Percentiles rank a stretch among this genome's conserved stretches.
Evolutionary conservation across 768 basidiomycete species (phyloP).

Genomic region (Suillus sp.): DNA sequence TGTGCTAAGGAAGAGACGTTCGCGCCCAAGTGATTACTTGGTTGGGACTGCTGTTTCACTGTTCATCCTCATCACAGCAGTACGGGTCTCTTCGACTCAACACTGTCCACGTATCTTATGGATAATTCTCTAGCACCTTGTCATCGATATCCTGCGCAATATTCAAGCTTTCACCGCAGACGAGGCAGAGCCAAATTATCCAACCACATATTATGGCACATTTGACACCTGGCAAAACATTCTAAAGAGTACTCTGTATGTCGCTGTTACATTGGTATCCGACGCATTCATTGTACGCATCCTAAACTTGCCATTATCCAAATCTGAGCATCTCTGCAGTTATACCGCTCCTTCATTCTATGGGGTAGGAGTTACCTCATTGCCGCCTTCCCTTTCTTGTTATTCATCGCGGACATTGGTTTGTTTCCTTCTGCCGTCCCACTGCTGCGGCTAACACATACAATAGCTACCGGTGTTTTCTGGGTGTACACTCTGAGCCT

Average conservation of each 20-base stretch:
- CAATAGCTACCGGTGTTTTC: constrained; percentile 23
- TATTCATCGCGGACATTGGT: constrained; percentile 34
- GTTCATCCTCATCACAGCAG: constrained; percentile 18
- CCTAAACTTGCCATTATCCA: background rate
- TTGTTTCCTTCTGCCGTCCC: background rate
- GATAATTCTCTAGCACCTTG: constrained; percentile 23
- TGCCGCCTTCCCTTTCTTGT: constrained; percentile 21
- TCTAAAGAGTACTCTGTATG: constrained; percentile 27
- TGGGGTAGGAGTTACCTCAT: constrained; percentile 27
- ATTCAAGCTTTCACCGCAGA: constrained; percentile 27
- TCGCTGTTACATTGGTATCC: constrained; percentile 27
- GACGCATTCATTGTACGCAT: constrained; percentile 31
- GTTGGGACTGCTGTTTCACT: constrained; percentile 16
- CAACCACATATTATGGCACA: constrained; percentile 23
- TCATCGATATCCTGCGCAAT: constrained; percentile 26
- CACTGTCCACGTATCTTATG: background rate
- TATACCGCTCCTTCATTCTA: constrained; percentile 28
- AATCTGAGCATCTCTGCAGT: constrained; percentile 15
- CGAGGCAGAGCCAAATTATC: constrained; percentile 16
- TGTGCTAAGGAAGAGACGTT: constrained; percentile 15
- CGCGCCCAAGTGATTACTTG: constrained; percentile 18
- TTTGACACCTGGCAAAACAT: constrained; percentile 25
- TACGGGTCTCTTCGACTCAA: background rate
- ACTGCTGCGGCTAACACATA: background rate
- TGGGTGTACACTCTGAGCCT: constrained; percentile 22